Evolutionary conservation across 2,329 filamentous ascomycete species (phyloP), one percentile per base, ranked within the genome.

Genomic region (Trichophyton equinum): DNA sequence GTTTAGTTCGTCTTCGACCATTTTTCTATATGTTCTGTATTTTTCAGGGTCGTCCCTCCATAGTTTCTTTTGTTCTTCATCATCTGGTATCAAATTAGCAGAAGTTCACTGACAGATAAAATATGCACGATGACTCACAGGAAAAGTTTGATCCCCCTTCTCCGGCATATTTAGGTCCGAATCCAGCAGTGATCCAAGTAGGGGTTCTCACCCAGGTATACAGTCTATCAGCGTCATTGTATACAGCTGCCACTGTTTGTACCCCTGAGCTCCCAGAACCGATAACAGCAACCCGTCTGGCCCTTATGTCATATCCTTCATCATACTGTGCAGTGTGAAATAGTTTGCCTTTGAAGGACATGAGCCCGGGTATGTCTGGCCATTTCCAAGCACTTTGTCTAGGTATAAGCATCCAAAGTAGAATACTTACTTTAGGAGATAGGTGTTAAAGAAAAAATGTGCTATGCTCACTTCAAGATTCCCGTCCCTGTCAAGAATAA

Each of bases 131-230:
- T 9, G 20, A 57, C 62, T 42, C 38, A 63, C 62, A 65, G 58
- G 44, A 49, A 46, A 62, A 64, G n/a, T 65, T 64, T 11, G 11
- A n/a, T 20, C 64, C 62, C 44, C 62, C 53, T 18, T 47, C 30
- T 18, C 62, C 61, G n/a, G 63, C 64, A 56, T 53, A 65, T 27
- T 63, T 64, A 61, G 65, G 67, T 80, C 36, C 82, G 79, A 56
- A 75, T 69, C 47, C 65, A 81, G 73, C 62, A 81, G 85, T 82
- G 30, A 88, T 82, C 86, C 86, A 89, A 0, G 85, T 88, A 36
- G 76, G 80, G 65, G 81, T 85, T 8, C 85, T 76, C 1, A 80
- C 83, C 64, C 87, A 88, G 69, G 86, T 83, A 64, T 87, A 83
- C 0, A 88, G 73, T 1, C 76, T 79, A 0, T 64, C 64, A 7